Percentiles rank a stretch among this genome's conserved stretches.
These are phyloP conservation scores for Ascosphaera pollenicola DNA, from an alignment of 2,329 filamentous ascomycete species.

Conservation along the genomic window DNA sequence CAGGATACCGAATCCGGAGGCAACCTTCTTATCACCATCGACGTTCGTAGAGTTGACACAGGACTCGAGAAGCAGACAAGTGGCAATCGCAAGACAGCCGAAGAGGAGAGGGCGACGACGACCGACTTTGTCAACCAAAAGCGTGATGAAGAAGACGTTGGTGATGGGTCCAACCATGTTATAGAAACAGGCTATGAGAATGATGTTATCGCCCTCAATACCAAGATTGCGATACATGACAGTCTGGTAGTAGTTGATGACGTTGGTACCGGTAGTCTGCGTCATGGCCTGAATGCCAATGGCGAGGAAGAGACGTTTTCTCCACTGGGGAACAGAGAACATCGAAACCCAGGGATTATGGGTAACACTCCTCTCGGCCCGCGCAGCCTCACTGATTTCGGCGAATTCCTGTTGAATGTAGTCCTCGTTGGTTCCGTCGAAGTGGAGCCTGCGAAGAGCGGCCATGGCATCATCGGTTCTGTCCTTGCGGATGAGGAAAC, in stretches of 20 bases:
- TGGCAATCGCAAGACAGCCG: slow-evolving; percentile 7
- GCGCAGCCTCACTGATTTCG: slow-evolving; percentile 39
- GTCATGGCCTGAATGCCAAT: slow-evolving; percentile 42
- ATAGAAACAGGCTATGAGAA: slow-evolving; percentile 38
- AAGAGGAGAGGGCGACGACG: not conserved
- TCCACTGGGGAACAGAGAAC: slow-evolving; percentile 24
- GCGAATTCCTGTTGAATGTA: slow-evolving; percentile 35
- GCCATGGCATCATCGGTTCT: slow-evolving; percentile 25
- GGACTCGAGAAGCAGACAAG: slow-evolving; percentile 37
- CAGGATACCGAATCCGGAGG: slow-evolving; percentile 39
- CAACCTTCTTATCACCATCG: slow-evolving; percentile 18
- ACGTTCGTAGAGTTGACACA: slow-evolving; percentile 31
- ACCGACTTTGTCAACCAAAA: slow-evolving; percentile 19
- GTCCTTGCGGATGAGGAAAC: slow-evolving; percentile 21
- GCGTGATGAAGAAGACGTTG: slow-evolving; percentile 25
- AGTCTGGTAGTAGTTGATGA: slow-evolving; percentile 21
- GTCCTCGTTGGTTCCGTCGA: slow-evolving; percentile 31
- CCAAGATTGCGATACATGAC: slow-evolving; percentile 25
- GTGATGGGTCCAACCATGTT: slow-evolving; percentile 30
- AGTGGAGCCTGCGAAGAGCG: slow-evolving; percentile 30
- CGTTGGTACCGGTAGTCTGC: slow-evolving; percentile 27
- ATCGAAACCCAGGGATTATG: slow-evolving; percentile 20
- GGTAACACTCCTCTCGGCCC: slow-evolving; percentile 33
- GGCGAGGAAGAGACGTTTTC: slow-evolving; percentile 39
- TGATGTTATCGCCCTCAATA: slow-evolving; percentile 29